Percentiles rank a stretch among this genome's conserved stretches.
phyloP scores from a whole-genome alignment of 441 rosid species.

The Flueggea neowawraea region DNA sequence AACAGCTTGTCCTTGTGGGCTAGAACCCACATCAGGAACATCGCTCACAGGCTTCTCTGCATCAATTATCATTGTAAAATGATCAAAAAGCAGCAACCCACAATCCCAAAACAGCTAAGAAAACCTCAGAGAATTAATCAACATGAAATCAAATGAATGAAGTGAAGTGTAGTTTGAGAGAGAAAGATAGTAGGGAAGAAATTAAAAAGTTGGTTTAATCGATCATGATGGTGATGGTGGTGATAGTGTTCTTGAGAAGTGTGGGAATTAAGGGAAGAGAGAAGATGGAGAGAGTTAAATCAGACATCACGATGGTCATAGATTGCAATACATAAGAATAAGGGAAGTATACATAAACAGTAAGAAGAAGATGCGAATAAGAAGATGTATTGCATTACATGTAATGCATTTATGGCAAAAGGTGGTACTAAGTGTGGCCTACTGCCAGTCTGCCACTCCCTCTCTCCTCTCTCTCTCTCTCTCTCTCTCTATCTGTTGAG shows the following conservation, averaged over 20 bases:
- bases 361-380: background rate
- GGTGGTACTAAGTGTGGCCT: constrained; percentile 12
- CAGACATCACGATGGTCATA: background rate
- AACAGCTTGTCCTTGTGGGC: constrained; percentile 2
- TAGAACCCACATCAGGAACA: constrained; percentile 7
- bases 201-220: background rate
- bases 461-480: background rate
- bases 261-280: constrained; percentile 10
- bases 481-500: background rate
- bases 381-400: too few relatives aligned
- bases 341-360: too few relatives aligned
- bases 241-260: constrained; percentile 12
- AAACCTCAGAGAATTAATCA: background rate
- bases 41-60: constrained; percentile 14
- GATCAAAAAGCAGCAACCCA: constrained; percentile 6
- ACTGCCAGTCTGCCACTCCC: background rate
- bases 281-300: background rate
- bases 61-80: constrained; percentile 15
- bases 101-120: background rate
- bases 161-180: too few relatives aligned
- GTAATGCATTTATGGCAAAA: constrained; percentile 24
- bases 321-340: too few relatives aligned
- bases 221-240: background rate
- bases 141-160: too few relatives aligned
- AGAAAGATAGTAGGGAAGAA: too few relatives aligned